Percentiles rank a stretch among this genome's conserved stretches.
phyloP scores from a whole-genome alignment of 2,329 filamentous ascomycete species.

The Cladosporium sp. region DNA sequence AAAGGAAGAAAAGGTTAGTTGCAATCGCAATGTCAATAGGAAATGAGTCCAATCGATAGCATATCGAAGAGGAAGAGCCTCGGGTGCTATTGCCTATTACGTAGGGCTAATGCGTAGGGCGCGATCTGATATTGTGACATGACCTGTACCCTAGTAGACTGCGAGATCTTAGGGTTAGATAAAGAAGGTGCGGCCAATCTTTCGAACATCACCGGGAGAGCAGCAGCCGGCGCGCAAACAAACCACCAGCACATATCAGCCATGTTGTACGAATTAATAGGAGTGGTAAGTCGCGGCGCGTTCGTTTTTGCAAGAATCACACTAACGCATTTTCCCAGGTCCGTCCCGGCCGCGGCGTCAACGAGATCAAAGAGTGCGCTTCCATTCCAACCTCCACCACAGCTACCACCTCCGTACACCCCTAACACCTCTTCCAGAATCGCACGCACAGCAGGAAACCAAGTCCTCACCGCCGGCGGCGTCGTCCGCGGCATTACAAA shows the following conservation, averaged over 20 bases:
- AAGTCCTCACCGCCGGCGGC: slow-evolving; percentile 80
- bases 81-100: slow-evolving; percentile 11
- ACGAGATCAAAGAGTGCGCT: slow-evolving; percentile 91
- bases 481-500: slow-evolving; percentile 91
- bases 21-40: slow-evolving; percentile 2
- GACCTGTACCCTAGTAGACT: background rate
- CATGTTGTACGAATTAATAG: slow-evolving; percentile 98
- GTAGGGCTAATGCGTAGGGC: slow-evolving; percentile 11
- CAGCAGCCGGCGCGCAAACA: background rate
- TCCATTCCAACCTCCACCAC: slow-evolving; percentile 25
- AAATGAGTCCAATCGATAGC: slow-evolving; percentile 10
- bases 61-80: slow-evolving; percentile 3
- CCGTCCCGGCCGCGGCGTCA: slow-evolving; percentile 77
- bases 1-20: background rate
- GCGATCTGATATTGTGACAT: background rate
- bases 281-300: slow-evolving; percentile 70
- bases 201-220: slow-evolving; percentile 10
- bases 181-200: slow-evolving; percentile 1
- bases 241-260: slow-evolving; percentile 19
- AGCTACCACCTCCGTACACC: slow-evolving; percentile 22
- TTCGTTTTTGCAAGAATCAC: background rate
- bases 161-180: background rate
- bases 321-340: slow-evolving; percentile 59
- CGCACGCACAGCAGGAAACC: slow-evolving; percentile 77
- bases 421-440: slow-evolving; percentile 61